Conservation (phyloP, 441 rosid genomes). For the Syzygium malaccense region DNA sequence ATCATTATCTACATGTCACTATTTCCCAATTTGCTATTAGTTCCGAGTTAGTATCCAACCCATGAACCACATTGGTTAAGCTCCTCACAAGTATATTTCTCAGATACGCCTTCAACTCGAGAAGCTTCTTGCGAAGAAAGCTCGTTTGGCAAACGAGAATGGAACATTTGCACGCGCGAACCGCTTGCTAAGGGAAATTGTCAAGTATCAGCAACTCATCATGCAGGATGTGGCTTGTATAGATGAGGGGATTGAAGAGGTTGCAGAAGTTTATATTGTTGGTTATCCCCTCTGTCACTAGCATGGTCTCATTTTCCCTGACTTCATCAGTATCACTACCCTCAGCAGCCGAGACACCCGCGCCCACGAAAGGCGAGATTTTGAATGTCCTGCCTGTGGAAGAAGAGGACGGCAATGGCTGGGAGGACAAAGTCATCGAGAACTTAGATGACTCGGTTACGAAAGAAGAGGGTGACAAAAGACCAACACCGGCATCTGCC, state of each 20-base stretch:
- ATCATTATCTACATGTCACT: background rate
- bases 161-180: conserved; percentile 69
- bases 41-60: background rate
- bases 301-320: conserved; percentile 43
- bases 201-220: conserved; percentile 86
- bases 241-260: conserved; percentile 72
- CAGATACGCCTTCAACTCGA: conserved; percentile 94
- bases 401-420: conserved; percentile 19
- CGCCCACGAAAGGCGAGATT: conserved; percentile 26
- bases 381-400: conserved; percentile 14
- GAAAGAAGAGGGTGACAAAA: conserved; percentile 18
- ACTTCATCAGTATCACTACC: conserved; percentile 41
- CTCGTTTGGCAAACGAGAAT: conserved; percentile 83
- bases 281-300: conserved; percentile 5
- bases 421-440: conserved; percentile 17
- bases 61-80: background rate
- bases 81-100: background rate
- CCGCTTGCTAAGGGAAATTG: conserved; percentile 78
- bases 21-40: background rate
- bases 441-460: conserved; percentile 11
- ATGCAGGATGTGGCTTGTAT: conserved; percentile 87
- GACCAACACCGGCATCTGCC: conserved; percentile 8
- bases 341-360: conserved; percentile 22
- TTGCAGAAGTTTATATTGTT: conserved; percentile 58
- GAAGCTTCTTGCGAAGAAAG: conserved; percentile 85